Evolutionary conservation across 75 land plant genomes (phyloP), one percentile per base, ranked within the genome.

Genomic region (Selaginella moellendorffii): DNA sequence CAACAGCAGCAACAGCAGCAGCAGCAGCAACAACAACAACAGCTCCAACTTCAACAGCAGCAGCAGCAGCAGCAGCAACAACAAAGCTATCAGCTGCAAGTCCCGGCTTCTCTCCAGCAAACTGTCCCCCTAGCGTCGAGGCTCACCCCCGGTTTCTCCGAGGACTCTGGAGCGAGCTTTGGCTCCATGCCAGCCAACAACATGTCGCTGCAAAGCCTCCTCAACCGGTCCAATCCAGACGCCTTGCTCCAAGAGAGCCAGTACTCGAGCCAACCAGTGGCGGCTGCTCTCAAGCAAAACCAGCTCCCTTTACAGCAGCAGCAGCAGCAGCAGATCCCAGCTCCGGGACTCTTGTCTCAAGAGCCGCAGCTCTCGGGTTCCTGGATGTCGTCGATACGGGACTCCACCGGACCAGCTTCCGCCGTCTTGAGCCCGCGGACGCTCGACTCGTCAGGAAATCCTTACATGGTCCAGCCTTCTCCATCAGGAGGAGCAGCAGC

Each of bases 1-100:
- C 76, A 69, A 31, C 77, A 65, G 18, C 71, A 63, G 66, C 67
- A 59, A 53, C 67, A 62, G 18, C 63, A 51, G 10, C 68, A 30
- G 23, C 79, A 67, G 64, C 77, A 64, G 60, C 84, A 67, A 42
- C 73, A 54, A 2, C 74, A 64, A 52, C 76, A 75, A 28, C 68
- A 24, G 2, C 24, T 36, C 29, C 29, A 65, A 54, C 76, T 54
- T 25, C 70, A 63, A 17, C 76, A 72, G 25, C 69, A 51, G 9
- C 64, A 67, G 18, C 65, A 24, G 46, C 72, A 71, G 52, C 68
- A 64, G 27, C 69, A 54, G 20, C 69, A 72, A 24, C 69, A 61
- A 19, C 31, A 62, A 24, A n/a, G n/a, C n/a, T n/a, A n/a, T n/a
- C n/a, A n/a, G n/a, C n/a, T n/a, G n/a, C n/a, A n/a, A n/a, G n/a